Conservation (phyloP, 257 asterid genomes). For the Salvia hispanica region DNA sequence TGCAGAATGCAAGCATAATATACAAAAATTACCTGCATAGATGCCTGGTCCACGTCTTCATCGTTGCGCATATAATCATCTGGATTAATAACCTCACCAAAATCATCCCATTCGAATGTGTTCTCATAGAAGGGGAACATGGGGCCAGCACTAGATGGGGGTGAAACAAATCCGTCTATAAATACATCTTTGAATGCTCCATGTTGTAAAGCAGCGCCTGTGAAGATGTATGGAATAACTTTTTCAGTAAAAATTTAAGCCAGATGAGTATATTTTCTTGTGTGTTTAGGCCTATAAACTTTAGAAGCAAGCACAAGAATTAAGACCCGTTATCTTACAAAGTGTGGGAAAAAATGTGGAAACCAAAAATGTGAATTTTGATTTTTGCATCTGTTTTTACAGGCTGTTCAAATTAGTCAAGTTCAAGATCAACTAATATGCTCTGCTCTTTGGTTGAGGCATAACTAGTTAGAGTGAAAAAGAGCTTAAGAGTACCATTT, state of each 20-base stretch:
- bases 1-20: constrained; percentile 22
- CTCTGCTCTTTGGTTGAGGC: neutral
- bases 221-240: constrained; percentile 28
- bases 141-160: constrained; percentile 75
- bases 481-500: constrained; percentile 50
- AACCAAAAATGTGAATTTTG: neutral
- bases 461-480: constrained; percentile 9
- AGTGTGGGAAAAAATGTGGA: constrained; percentile 7
- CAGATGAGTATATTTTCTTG: constrained; percentile 2
- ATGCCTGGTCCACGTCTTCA: constrained; percentile 67
- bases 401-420: constrained; percentile 16
- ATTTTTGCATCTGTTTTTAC: constrained; percentile 2
- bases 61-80: constrained; percentile 84
- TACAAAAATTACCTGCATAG: constrained; percentile 54
- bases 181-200: constrained; percentile 84
- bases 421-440: constrained; percentile 4
- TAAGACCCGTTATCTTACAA: constrained; percentile 12
- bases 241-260: constrained; percentile 11
- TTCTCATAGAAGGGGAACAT: constrained; percentile 86
- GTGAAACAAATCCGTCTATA: constrained; percentile 84
- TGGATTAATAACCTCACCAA: constrained; percentile 93
- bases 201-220: constrained; percentile 62
- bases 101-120: constrained; percentile 92
- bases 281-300: constrained; percentile 6
- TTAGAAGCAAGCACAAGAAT: constrained; percentile 29